Evolutionary conservation across 495 filamentous ascomycete species (phyloP), one percentile per base, ranked within the genome.

Genomic region (Xylaria sp.): DNA sequence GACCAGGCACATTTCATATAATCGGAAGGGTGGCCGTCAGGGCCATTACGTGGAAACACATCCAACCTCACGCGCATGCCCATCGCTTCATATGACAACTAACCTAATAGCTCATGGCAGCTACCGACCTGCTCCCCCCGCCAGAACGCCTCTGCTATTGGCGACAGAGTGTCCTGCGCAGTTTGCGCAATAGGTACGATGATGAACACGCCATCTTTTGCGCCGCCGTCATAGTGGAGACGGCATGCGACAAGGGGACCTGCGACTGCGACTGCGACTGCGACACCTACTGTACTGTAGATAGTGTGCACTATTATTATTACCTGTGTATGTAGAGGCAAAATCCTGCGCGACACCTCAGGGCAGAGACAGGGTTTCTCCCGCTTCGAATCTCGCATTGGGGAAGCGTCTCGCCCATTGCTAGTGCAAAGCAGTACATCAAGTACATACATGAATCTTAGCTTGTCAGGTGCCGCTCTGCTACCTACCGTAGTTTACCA

Each of bases 201-300:
- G 61, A 66, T 71, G 69, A 63, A 59, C 61, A 71, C 46, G 69
- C 69, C 61, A 71, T 69, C 48, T 40, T 6, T 44, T 67, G 63
- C 70, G 70, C 63, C 70, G 70, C 63, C 50, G 55, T 68, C 70
- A 72, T 72, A 48, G 68, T 70, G 68, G 70, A 65, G 63, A 50
- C 61, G 41, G 46, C 21, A 37, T 67, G 63, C 69, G 62, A 64
- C 59, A 71, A 59, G 57, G 55, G 57, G 44, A 69, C 57, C 24
- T 57, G 65, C n/a, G n/a, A n/a, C n/a, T n/a, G n/a, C n/a, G n/a
- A n/a, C n/a, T n/a, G n/a, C n/a, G n/a, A n/a, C n/a, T n/a, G n/a
- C 63, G 52, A 58, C 33, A 21, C 31, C 57, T n/a, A 37, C 35
- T 37, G 35, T 37, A 37, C 35, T 37, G 35, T 37, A 59, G 57